A percentile compares a stretch with the other conserved stretches of the same genome.
Conservation (phyloP, 2,329 filamentous ascomycete species). For the Taxawa tesnikishii region DNA sequence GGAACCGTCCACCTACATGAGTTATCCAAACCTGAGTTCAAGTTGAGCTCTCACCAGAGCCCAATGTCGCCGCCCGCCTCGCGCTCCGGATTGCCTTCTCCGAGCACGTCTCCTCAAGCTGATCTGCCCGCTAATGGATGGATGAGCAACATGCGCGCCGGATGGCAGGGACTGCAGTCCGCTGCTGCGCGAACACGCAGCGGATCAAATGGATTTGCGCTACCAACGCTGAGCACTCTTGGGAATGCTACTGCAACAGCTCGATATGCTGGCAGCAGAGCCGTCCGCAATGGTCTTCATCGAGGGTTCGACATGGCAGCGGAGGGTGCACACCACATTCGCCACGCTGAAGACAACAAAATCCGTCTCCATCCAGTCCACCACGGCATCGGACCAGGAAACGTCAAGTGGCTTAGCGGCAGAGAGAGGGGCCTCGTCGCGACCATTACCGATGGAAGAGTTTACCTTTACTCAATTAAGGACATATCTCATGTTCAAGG, state of each 20-base stretch:
- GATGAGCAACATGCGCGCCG: conserved; percentile 8
- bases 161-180: conserved; percentile 7
- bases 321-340: conserved; percentile 56
- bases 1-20: conserved; percentile 93
- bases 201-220: conserved; percentile 11
- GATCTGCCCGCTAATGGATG: conserved; percentile 7
- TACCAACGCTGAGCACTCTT: conserved; percentile 18
- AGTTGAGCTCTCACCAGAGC: conserved; percentile 2
- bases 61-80: conserved; percentile 1
- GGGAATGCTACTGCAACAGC: conserved; percentile 27
- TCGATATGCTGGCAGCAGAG: conserved; percentile 54
- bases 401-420: conserved; percentile 53
- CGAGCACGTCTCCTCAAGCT: conserved; percentile 8
- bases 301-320: conserved; percentile 61
- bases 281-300: conserved; percentile 60
- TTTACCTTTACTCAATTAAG: conserved; percentile 54
- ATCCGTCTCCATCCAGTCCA: conserved; percentile 51
- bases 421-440: conserved; percentile 51
- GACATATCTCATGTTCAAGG: conserved; percentile 24
- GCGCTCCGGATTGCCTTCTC: conserved; percentile 6
- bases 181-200: conserved; percentile 47
- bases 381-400: conserved; percentile 42
- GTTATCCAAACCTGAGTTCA: conserved; percentile 40
- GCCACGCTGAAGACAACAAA: conserved; percentile 64
- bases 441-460: conserved; percentile 51